Evolutionary conservation across 1,139 yeast genomes (phyloP).

Genomic region (Debaryomyces psychrophilus): DNA sequence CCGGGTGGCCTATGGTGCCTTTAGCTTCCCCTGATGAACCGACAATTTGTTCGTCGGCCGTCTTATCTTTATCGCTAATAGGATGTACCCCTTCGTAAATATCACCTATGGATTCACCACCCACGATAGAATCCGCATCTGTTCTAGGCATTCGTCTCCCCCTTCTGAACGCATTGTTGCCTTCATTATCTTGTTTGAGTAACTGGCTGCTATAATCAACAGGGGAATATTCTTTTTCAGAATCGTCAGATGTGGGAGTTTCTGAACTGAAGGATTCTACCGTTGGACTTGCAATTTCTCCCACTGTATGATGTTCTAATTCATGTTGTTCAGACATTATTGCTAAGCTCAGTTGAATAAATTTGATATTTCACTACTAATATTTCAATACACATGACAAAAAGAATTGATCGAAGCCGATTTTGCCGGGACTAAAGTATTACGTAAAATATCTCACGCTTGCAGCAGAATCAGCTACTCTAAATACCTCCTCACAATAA

Average conservation of each 20-base stretch:
- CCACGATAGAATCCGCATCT: conserved; percentile 46
- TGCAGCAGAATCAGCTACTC: too few species aligned
- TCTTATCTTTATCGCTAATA: conserved; percentile 5
- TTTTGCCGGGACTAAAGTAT: background rate
- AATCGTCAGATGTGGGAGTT: conserved; percentile 1
- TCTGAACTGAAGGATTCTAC: background rate
- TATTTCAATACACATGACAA: background rate
- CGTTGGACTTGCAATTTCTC: background rate
- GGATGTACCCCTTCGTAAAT: conserved; percentile 11
- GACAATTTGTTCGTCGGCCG: conserved; percentile 2
- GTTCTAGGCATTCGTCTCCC: conserved; percentile 23
- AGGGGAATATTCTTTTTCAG: background rate
- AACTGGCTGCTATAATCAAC: background rate
- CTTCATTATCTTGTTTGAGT: background rate
- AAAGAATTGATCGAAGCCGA: background rate
- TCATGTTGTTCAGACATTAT: background rate
- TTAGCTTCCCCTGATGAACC: conserved; percentile 4
- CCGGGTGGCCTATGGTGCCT: conserved; percentile 18
- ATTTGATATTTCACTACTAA: background rate
- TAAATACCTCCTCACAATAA: too few species aligned
- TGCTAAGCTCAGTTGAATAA: background rate
- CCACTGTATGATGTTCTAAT: background rate
- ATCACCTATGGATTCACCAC: conserved; percentile 34
- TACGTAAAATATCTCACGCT: background rate
- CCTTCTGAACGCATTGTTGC: background rate